Base-by-base conservation (phyloP, 2,329 filamentous ascomycete species). In the Fusarium hainanense region DNA sequence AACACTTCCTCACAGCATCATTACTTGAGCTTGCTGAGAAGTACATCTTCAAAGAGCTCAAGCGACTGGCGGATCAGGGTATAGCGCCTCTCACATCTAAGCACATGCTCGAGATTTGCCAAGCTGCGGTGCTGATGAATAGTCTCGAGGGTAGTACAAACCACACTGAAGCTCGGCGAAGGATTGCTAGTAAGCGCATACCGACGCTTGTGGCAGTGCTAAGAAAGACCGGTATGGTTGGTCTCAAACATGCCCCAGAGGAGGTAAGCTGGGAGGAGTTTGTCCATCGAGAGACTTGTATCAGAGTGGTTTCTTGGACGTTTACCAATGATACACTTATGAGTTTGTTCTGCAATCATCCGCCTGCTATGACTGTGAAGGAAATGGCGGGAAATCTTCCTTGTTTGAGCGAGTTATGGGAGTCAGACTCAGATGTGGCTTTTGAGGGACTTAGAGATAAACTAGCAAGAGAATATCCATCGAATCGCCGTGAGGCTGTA, bases 311-410 rank as follows among this genome's bases (percentile, higher is more conserved):
- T n/a, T 21, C 54, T 0, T 73, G 70, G 70, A 48, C 58, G 1
- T 73, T 71, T 6, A 18, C 54, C 11, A 64, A 55, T 0, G 70
- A 73, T 6, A 28, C 58, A 1, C 21, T 62, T 0, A 23, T 73
- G 20, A 52, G 43, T 1, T 10, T 73, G 4, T 61, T 65, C 11
- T 71, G 51, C 20, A 73, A 67, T 5, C 41, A 64, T 4, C 65
- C 68, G 1, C 68, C 68, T 3, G 34, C 42, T 1, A 68, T 65
- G 12, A 63, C 58, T 1, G 34, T 62, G 4, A 51, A 48, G 5
- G 70, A 73, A n/a, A 67, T 73, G 70, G 14, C 21, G 6, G 66
- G 68, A 5, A 12, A 64, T 28, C 37, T 73, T 0, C 70, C 70
- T 8, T 73, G 70, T 10, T 7, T 13, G 1, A 42, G 49, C 16